Conservation (phyloP, 1,284 basidiomycete species). For the Malassezia equina region DNA sequence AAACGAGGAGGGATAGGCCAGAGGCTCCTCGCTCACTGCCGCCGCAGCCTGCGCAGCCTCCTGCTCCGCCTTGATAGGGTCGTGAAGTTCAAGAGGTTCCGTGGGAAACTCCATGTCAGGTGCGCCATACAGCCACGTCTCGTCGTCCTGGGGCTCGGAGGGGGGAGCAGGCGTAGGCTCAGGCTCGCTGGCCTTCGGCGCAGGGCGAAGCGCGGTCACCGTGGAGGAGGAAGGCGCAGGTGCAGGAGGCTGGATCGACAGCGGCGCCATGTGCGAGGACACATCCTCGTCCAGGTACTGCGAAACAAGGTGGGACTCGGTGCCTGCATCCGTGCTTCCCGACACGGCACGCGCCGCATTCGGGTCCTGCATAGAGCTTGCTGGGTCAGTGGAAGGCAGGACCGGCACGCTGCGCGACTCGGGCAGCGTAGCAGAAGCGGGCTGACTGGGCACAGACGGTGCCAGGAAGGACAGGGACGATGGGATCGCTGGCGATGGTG, state of each 20-base stretch:
- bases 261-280: neutral
- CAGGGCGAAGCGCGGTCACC: neutral
- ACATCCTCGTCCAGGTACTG: neutral
- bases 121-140: neutral
- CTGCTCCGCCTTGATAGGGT: neutral
- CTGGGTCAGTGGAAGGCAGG: neutral
- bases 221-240: neutral
- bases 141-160: neutral
- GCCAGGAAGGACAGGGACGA: constrained; percentile 12
- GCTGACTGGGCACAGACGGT: neutral
- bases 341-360: neutral
- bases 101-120: neutral
- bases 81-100: neutral
- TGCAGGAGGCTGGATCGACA: neutral
- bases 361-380: neutral
- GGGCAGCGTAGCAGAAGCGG: neutral
- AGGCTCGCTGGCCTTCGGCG: neutral
- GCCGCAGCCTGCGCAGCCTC: neutral
- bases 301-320: neutral
- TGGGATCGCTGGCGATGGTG: constrained; percentile 7
- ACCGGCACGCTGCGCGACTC: neutral
- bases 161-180: neutral
- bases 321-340: neutral
- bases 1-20: constrained; percentile 34
- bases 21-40: constrained; percentile 1